A percentile compares a stretch with the other conserved stretches of the same genome.
These are phyloP conservation scores for Ziziphus jujuba DNA, from an alignment of 306 rosid species.

Conservation along the genomic window DNA sequence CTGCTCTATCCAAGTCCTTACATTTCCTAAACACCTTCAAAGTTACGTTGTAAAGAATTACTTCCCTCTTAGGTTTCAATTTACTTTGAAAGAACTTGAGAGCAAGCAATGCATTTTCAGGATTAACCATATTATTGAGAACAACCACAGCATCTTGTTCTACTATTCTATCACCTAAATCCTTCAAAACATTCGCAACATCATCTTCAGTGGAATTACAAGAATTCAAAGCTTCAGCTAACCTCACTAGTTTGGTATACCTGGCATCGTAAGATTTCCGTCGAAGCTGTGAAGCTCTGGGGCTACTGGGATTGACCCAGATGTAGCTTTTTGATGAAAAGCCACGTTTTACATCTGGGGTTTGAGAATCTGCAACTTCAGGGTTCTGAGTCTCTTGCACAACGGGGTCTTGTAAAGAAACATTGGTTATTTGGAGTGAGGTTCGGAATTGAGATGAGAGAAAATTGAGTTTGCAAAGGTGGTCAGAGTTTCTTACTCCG, in stretches of 20 bases:
- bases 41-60: conserved; percentile 68
- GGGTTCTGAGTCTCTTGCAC: conserved; percentile 27
- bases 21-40: conserved; percentile 55
- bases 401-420: conserved; percentile 58
- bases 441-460: conserved; percentile 29
- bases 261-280: conserved; percentile 56
- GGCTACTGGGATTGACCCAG: conserved; percentile 92
- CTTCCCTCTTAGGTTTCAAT: conserved; percentile 35
- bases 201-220: conserved; percentile 42
- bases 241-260: conserved; percentile 49
- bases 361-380: conserved; percentile 13
- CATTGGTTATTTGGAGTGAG: conserved; percentile 49
- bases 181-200: conserved; percentile 41
- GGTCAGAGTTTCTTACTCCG: conserved; percentile 20
- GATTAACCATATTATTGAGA: conserved; percentile 54
- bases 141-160: conserved; percentile 58
- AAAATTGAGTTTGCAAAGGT: conserved; percentile 27
- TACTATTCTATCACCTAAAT: conserved; percentile 37
- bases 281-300: conserved; percentile 71
- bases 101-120: conserved; percentile 52
- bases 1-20: conserved; percentile 62
- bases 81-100: conserved; percentile 47
- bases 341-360: conserved; percentile 39
- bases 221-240: conserved; percentile 57
- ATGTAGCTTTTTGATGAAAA: conserved; percentile 46